Conservation (phyloP, 2,329 filamentous ascomycete species). For the Alternaria dauci region DNA sequence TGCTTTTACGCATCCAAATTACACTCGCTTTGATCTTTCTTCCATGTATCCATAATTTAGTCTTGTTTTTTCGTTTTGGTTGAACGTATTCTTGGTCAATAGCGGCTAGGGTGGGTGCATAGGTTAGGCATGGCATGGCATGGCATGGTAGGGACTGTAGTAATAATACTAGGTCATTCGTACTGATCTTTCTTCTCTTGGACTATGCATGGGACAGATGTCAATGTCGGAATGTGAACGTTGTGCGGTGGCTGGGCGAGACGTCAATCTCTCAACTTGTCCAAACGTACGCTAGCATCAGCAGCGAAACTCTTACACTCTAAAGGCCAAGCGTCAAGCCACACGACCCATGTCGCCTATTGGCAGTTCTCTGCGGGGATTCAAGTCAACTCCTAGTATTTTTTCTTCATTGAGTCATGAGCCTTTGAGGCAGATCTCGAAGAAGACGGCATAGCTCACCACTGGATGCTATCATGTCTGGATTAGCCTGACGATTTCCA, state of each 20-base stretch:
- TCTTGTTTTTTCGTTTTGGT: constrained; percentile 6
- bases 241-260: background rate
- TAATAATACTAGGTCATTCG: background rate
- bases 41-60: constrained; percentile 21
- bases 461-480: background rate
- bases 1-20: background rate
- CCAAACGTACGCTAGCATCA: background rate
- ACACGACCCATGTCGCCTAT: background rate
- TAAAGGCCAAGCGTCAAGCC: background rate
- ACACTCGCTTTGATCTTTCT: constrained; percentile 17
- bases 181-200: background rate
- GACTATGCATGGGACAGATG: background rate
- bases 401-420: background rate
- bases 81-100: constrained; percentile 2
- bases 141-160: background rate
- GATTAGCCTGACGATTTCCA: background rate
- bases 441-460: background rate
- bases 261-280: background rate
- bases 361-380: background rate
- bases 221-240: no score
- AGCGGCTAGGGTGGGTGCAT: constrained; percentile 12
- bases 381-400: background rate
- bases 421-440: background rate
- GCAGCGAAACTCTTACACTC: background rate
- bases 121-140: constrained; percentile 13